A percentile compares a stretch with the other conserved stretches of the same genome.
These are phyloP conservation scores for Acer yangbiense DNA, from an alignment of 345 rosid species.

Conservation along the genomic window DNA sequence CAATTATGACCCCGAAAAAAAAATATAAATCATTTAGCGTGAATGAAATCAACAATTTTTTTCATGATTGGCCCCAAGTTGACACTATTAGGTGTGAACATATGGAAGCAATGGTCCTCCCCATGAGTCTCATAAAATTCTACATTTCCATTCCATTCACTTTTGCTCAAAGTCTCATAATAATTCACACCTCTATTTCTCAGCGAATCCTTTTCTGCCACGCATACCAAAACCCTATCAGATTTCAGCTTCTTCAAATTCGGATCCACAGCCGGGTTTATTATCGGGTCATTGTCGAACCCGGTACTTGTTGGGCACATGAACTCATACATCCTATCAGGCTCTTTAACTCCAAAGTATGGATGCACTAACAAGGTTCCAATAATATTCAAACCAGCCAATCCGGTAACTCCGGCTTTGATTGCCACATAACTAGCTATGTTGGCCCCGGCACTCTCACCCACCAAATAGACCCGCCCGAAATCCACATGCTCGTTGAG, in stretches of 20 bases:
- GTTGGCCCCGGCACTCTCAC: slow-evolving; percentile 71
- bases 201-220: slow-evolving; percentile 42
- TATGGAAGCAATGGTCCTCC: slow-evolving; percentile 44
- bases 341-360: slow-evolving; percentile 37
- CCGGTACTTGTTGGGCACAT: slow-evolving; percentile 38
- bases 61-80: slow-evolving; percentile 32
- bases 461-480: slow-evolving; percentile 41
- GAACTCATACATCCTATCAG: slow-evolving; percentile 33
- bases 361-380: slow-evolving; percentile 47
- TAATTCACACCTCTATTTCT: slow-evolving; percentile 38
- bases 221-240: slow-evolving; percentile 38
- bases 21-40: background rate
- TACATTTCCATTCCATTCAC: slow-evolving; percentile 37
- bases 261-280: slow-evolving; percentile 38
- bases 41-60: slow-evolving; percentile 35
- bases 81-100: slow-evolving; percentile 21
- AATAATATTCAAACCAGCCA: slow-evolving; percentile 27
- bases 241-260: slow-evolving; percentile 29
- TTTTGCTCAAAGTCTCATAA: slow-evolving; percentile 26
- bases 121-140: slow-evolving; percentile 34
- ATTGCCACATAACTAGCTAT: slow-evolving; percentile 43
- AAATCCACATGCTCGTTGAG: slow-evolving; percentile 50
- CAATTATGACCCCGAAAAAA: background rate
- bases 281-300: slow-evolving; percentile 28
- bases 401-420: slow-evolving; percentile 20